Evolutionary conservation across 2,329 filamentous ascomycete species (phyloP), one percentile per base, ranked within the genome.

Genomic region (Phaeophleospora eucalypticola): DNA sequence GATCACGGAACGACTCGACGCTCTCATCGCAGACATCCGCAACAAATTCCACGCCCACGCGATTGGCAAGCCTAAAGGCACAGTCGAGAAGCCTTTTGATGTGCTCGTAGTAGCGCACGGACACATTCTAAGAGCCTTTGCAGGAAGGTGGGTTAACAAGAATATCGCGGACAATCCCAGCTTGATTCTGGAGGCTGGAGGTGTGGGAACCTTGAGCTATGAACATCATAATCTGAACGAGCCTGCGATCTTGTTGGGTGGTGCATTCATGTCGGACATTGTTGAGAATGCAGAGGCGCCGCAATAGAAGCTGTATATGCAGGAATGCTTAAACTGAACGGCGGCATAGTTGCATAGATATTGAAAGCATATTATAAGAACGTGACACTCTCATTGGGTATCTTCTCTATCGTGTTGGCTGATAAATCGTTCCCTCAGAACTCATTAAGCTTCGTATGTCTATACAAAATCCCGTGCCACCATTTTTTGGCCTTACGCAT

Each of bases 31-130:
- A 12, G 84, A 90, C 24, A 87, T 96, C 48, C 76, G 87, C 16
- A 68, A 76, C 18, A 63, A 64, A 18, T 74, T 64, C 45, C 72
- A 74, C 46, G 52, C 53, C 2, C 59, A 61, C 20, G 59, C 62
- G 17, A 83, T 91, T 55, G 78, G 77, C 7, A 75, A 78, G 57
- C 63, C 70, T 9, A 71, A 68, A 14, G 61, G 58, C 2, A 49
- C 52, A 19, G 60, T 62, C 3, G 43, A 43, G 3, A 52, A 62
- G 44, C 79, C 71, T 19, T 71, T 79, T 14, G 87, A 91, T 66
- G 81, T 91, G 15, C 67, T 91, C 18, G 75, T 95, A 40, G 88
- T 96, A 4, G 90, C 88, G 17, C 90, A 96, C 64, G 90, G 90
- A 0, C 90, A 95, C 70, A 91, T 95, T 46, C 71, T 96, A 43